Conservation (phyloP, 2,329 filamentous ascomycete genomes). For the Trichoderma arundinaceum region DNA sequence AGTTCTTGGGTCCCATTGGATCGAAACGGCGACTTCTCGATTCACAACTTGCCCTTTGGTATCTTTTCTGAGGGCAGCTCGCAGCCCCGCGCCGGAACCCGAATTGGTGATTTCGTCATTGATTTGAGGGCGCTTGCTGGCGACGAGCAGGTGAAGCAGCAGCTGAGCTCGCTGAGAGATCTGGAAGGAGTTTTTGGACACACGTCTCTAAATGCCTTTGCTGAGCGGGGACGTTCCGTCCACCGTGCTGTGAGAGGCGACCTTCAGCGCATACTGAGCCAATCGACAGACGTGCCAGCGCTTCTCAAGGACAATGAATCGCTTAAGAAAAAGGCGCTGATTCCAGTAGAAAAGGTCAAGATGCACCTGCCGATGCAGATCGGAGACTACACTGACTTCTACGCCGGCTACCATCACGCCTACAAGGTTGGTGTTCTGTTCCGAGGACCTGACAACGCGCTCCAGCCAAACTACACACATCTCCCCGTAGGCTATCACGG, state of each 20-base stretch:
- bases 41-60: constrained; percentile 83
- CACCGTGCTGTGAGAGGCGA: constrained; percentile 73
- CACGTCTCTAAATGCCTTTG: constrained; percentile 44
- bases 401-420: constrained; percentile 79
- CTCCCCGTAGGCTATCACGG: constrained; percentile 83
- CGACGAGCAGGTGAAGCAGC: constrained; percentile 41
- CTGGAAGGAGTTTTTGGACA: constrained; percentile 39
- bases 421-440: constrained; percentile 73
- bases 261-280: constrained; percentile 64
- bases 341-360: constrained; percentile 54
- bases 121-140: constrained; percentile 68
- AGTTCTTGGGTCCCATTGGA: constrained; percentile 31
- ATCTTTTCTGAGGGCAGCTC: constrained; percentile 68
- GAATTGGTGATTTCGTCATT: constrained; percentile 74
- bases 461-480: constrained; percentile 82
- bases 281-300: constrained; percentile 54
- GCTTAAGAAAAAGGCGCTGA: constrained; percentile 40
- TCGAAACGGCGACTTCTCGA: constrained; percentile 60
- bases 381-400: constrained; percentile 86
- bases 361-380: constrained; percentile 77
- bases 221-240: constrained; percentile 67
- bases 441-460: constrained; percentile 72
- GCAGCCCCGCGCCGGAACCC: constrained; percentile 68
- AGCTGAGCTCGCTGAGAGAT: constrained; percentile 44
- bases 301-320: constrained; percentile 47